A percentile compares a stretch with the other conserved stretches of the same genome.
phyloP scores from a whole-genome alignment of 2,329 filamentous ascomycete species.

The Nigrospora osmanthi region DNA sequence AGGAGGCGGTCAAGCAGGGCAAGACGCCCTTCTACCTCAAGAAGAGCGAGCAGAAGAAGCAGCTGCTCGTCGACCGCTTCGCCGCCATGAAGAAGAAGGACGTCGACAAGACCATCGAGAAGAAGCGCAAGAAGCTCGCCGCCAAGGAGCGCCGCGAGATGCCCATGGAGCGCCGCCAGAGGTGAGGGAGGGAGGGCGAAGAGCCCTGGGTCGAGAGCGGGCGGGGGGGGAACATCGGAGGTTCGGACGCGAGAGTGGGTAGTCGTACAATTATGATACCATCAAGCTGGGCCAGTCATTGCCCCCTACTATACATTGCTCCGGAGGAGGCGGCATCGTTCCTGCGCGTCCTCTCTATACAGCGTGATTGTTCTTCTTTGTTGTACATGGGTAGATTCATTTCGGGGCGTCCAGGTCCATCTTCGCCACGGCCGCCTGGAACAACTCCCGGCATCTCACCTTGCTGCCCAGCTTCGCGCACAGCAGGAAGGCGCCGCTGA shows the following conservation, averaged over 20 bases:
- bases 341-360: too few species aligned
- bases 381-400: slow-evolving; percentile 4
- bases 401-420: slow-evolving; percentile 11
- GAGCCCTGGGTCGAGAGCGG: not conserved
- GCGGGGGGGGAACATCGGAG: not conserved
- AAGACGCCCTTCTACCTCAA: slow-evolving; percentile 94
- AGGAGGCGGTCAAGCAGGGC: slow-evolving; percentile 75
- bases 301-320: too few species aligned
- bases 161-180: slow-evolving; percentile 43
- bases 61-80: slow-evolving; percentile 71
- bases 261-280: too few species aligned
- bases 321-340: too few species aligned
- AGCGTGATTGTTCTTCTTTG: not conserved
- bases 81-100: slow-evolving; percentile 78
- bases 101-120: slow-evolving; percentile 76
- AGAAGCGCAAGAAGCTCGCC: slow-evolving; percentile 82
- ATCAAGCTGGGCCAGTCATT: too few species aligned
- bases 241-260: too few species aligned
- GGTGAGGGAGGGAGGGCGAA: not conserved
- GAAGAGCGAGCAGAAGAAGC: slow-evolving; percentile 84
- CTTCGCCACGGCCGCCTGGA: slow-evolving; percentile 47
- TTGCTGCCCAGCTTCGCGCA: slow-evolving; percentile 80
- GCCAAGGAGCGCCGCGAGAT: slow-evolving; percentile 77
- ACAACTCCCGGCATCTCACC: slow-evolving; percentile 75
- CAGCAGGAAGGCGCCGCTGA: slow-evolving; percentile 89